Base-by-base conservation (phyloP, 495 filamentous ascomycete genomes). In the Neurospora africana region DNA sequence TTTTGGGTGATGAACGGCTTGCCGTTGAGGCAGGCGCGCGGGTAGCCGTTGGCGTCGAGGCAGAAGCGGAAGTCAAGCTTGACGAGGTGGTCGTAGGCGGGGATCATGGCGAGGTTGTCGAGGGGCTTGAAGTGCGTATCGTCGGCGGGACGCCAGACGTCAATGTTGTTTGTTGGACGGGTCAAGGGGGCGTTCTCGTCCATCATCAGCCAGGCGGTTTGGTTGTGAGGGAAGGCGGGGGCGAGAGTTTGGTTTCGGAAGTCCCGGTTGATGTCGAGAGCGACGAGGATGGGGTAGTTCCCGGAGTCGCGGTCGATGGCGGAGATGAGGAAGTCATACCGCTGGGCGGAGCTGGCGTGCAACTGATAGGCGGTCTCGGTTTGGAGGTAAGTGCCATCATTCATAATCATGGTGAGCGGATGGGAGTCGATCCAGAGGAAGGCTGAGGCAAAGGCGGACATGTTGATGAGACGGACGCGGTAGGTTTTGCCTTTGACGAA, bases 1-100 rank as follows among this genome's bases (percentile, higher is more conserved):
- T 90, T 89, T 68, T 92, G 92, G 33, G 70, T 70, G 47, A 92
- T 88, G 76, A 92, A 97, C 53, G 90, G 90, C 65, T 90, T 83
- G 75, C 89, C 86, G 78, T 95, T 95, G 82, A 97, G 88, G 78
- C 92, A 92, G 13, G 92, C 90, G 61, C 88, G 88, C 73, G 91
- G 91, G 68, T 89, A 89, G 5, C 86, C 87, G 53, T 91, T 91
- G 74, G 86, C 81, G 38, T 87, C 87, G 10, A 86, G 74, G 67
- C 86, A 90, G 74, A 91, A 91, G 65, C 82, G 81, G 74, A 92
- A 82, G 78, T 89, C 83, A 33, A 93, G 78, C 39, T 82, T 78
- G 74, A 92, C 82, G 21, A 85, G 81, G 73, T 86, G 82, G 76
- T 87, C 83, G 15, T 86, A 84, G 9, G 86, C 75, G 17, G 79